Base-by-base conservation (phyloP, 2,329 filamentous ascomycete species). In the Aspergillus awamori region DNA sequence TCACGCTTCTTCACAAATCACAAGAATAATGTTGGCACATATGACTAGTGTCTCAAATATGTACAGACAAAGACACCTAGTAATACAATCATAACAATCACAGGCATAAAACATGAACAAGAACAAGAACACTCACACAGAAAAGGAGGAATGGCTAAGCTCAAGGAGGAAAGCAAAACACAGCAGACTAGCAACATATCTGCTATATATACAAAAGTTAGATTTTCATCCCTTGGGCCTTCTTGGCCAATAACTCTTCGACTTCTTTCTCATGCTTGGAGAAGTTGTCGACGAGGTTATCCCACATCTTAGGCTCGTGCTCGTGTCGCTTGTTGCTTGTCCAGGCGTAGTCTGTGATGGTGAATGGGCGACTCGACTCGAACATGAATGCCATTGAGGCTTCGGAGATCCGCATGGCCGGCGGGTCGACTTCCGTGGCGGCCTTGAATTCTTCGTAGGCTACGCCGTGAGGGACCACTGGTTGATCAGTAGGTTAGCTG, bases 261-360 rank as follows among this genome's bases (percentile, higher is more conserved):
- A 83, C 74, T 65, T 83, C 81, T 26, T 82, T 76, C 20, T 75
- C 72, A 63, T 83, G 78, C 51, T 68, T 73, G 0, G 77, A 80
- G 61, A 85, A 84, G 65, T 84, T 82, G 66, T 84, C 82, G 1
- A 85, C 81, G 8, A 85, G 71, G 56, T 78, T 74, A 69, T 85
- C 83, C 82, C 83, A 85, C 82, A 84, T 82, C 65, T 77, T 80
- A 1, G 79, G 79, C 57, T 82, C 79, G 59, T 82, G 80, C 62
- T 81, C 80, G 59, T 81, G 76, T 56, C 76, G 76, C 64, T 81
- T 73, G 6, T 64, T 53, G 17, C 73, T 76, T 26, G 69, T 72
- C 72, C 74, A 76, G 5, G 74, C 73, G 48, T 69, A 76, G 7
- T 76, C 74, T 0, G 74, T 75, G 41, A 76, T 75, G 1, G 73